These are phyloP conservation scores for Tagetes erecta DNA, from an alignment of 129 eudicot genomes.

Conservation along the genomic window DNA sequence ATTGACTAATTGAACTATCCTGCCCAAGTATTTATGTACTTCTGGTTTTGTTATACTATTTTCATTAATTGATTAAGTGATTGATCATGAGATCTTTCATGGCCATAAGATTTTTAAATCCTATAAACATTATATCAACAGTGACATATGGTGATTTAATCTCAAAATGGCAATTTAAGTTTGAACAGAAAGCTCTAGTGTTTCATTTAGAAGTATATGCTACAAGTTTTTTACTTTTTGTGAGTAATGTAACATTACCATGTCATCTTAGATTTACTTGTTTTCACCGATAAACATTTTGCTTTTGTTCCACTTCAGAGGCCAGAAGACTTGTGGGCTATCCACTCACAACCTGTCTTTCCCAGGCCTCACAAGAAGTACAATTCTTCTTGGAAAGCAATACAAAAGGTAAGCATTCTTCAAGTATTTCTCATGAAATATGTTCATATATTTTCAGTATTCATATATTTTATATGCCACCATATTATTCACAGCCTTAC, in stretches of 20 bases:
- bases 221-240: too few relatives aligned
- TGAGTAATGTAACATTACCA: too few relatives aligned
- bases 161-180: too few relatives aligned
- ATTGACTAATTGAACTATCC: too few relatives aligned
- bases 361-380: constrained; percentile 86
- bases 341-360: constrained; percentile 82
- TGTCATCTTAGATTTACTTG: neutral
- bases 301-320: constrained; percentile 50
- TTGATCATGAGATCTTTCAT: too few relatives aligned
- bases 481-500: constrained; percentile 5
- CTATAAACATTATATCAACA: too few relatives aligned
- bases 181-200: too few relatives aligned
- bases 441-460: neutral
- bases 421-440: neutral
- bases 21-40: too few relatives aligned
- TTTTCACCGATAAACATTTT: neutral
- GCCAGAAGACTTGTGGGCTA: constrained; percentile 98
- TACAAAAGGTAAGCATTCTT: constrained; percentile 57
- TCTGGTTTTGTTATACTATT: too few relatives aligned
- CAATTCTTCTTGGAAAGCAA: constrained; percentile 76
- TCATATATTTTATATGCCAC: neutral
- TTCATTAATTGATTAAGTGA: too few relatives aligned
- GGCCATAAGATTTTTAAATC: too few relatives aligned
- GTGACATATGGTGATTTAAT: too few relatives aligned
- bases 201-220: neutral